These are phyloP conservation scores for Hydrangea macrophylla DNA, from an alignment of 148 eudicot species.

Conservation along the genomic window DNA sequence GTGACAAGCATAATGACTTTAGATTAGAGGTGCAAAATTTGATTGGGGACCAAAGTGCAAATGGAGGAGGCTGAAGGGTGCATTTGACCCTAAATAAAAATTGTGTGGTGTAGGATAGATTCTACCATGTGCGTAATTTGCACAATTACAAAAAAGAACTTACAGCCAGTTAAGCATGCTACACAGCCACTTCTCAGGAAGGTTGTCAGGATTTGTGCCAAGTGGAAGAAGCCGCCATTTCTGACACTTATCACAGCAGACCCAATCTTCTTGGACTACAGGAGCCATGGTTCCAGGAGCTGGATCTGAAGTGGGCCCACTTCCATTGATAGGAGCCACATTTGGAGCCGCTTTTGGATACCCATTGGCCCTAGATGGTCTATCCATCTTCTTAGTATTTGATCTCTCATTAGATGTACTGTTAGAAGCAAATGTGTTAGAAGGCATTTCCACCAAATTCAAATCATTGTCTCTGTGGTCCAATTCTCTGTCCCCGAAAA, in stretches of 20 bases:
- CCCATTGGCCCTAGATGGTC: conserved; percentile 16
- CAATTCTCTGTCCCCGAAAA: conserved; percentile 76
- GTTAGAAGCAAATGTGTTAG: conserved; percentile 26
- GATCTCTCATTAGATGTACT: conserved; percentile 32
- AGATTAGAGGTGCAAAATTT: too few relatives aligned
- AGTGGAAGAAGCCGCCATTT: conserved; percentile 91
- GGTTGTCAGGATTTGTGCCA: conserved; percentile 60
- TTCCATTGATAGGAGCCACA: conserved; percentile 28
- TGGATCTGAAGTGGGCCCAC: conserved; percentile 38
- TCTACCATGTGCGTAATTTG: neutral
- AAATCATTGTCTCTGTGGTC: conserved; percentile 52
- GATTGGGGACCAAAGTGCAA: too few relatives aligned
- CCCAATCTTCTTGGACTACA: conserved; percentile 54
- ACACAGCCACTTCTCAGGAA: conserved; percentile 87
- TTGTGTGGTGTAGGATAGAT: conserved; percentile 6
- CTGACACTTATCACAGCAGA: conserved; percentile 74
- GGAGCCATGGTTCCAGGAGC: conserved; percentile 30
- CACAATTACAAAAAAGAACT: conserved; percentile 26
- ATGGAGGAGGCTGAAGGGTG: too few relatives aligned
- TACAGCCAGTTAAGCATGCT: conserved; percentile 77
- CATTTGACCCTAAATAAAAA: too few relatives aligned
- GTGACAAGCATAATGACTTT: too few relatives aligned
- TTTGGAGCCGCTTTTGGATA: conserved; percentile 26
- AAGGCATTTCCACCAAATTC: conserved; percentile 41
- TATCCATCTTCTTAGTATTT: conserved; percentile 25